Percentiles rank a stretch among this genome's conserved stretches.
Conservation (phyloP, 257 asterid species). For the Nicotiana undulata region DNA sequence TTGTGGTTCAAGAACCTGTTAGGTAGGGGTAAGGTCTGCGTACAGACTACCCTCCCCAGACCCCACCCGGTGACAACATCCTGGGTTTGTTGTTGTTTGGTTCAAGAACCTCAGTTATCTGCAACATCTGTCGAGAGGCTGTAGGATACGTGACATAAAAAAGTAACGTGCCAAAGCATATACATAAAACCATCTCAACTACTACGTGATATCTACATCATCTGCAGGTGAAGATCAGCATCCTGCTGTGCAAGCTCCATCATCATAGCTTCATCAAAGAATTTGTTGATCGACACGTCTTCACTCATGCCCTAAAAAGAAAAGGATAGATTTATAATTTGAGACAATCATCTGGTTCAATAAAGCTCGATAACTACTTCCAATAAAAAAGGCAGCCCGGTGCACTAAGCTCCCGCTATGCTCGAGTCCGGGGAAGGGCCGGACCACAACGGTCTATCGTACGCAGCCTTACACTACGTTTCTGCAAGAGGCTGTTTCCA, state of each 20-base stretch:
- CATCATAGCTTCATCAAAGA: slow-evolving; percentile 94
- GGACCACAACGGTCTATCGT: no score
- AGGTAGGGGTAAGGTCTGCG: no score
- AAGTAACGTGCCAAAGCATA: no score
- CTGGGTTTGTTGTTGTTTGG: no score
- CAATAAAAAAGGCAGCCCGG: no score
- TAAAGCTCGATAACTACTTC: background rate
- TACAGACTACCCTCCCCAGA: no score
- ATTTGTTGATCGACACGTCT: slow-evolving; percentile 83
- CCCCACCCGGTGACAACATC: no score
- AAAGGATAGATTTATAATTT: background rate
- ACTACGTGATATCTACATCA: slow-evolving; percentile 21
- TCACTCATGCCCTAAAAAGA: slow-evolving; percentile 87
- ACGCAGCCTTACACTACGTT: no score
- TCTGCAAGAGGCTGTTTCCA: no score
- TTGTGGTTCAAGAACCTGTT: background rate
- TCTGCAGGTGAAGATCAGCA: slow-evolving; percentile 83
- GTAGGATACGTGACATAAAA: background rate
- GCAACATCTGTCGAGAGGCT: background rate
- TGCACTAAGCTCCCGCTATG: no score
- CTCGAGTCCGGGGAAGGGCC: no score
- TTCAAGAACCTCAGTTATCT: background rate
- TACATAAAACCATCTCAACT: background rate
- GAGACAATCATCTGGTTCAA: background rate
- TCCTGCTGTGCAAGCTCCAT: slow-evolving; percentile 91